A percentile compares a stretch with the other conserved stretches of the same genome.
These are phyloP conservation scores for Boletellus dicymbophilus DNA, from an alignment of 1,284 basidiomycete genomes.

Conservation along the genomic window DNA sequence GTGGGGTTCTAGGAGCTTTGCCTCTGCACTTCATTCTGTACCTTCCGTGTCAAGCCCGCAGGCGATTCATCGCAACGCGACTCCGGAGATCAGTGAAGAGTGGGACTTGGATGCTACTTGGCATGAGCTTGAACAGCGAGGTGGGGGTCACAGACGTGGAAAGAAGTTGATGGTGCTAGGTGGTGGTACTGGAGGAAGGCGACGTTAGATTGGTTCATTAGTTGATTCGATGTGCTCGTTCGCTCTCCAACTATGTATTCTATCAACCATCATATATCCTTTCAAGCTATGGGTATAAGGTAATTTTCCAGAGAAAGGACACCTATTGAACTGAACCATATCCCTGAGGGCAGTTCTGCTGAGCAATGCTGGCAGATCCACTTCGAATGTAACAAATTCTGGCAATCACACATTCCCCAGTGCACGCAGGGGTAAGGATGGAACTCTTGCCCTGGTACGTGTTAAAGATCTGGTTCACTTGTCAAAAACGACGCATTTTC, in stretches of 20 bases:
- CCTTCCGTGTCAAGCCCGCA: conserved; percentile 17
- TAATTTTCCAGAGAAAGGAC: neutral
- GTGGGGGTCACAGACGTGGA: conserved; percentile 55
- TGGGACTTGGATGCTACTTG: conserved; percentile 82
- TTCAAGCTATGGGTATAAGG: neutral
- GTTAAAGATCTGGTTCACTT: conserved; percentile 55
- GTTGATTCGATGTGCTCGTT: conserved; percentile 1
- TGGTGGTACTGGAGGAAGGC: conserved; percentile 47
- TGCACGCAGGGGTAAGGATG: conserved; percentile 55
- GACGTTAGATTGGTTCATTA: conserved; percentile 27
- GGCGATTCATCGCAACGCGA: conserved; percentile 21
- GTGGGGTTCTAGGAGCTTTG: conserved; percentile 80
- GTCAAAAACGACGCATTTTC: conserved; percentile 10
- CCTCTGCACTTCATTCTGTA: conserved; percentile 63
- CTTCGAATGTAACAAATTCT: conserved; percentile 83
- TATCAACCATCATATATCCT: conserved; percentile 12
- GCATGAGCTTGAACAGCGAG: conserved; percentile 73
- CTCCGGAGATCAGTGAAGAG: conserved; percentile 52
- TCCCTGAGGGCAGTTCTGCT: conserved; percentile 58
- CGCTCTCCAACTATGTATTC: conserved; percentile 17
- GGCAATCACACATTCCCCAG: conserved; percentile 58
- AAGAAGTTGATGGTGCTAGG: conserved; percentile 72
- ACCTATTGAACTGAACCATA: conserved; percentile 69
- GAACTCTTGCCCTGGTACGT: conserved; percentile 74
- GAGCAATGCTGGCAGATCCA: conserved; percentile 60